phyloP scores from a whole-genome alignment of 2,329 filamentous ascomycete genomes.

The Truncatella angustata region DNA sequence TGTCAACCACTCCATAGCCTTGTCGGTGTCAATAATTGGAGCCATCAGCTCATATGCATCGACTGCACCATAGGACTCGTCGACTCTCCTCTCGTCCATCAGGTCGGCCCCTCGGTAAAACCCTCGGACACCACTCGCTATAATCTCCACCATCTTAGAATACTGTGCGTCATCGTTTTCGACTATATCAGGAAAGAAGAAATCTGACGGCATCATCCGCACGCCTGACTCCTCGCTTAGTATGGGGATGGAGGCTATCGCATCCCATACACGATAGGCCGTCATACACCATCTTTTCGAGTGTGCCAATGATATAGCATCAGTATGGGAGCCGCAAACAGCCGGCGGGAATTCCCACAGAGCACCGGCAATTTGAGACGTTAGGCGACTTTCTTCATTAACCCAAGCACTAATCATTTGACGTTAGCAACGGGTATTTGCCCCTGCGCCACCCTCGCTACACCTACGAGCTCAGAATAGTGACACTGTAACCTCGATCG shows the following conservation, averaged over 20 bases:
- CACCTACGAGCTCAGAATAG: constrained; percentile 32
- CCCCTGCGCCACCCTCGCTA: neutral
- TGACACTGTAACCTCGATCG: constrained; percentile 42
- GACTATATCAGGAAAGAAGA: constrained; percentile 35
- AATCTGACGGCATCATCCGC: constrained; percentile 35
- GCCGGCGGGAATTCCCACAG: constrained; percentile 46
- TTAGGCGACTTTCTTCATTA: constrained; percentile 34
- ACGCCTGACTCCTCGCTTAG: constrained; percentile 33
- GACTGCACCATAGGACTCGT: constrained; percentile 32
- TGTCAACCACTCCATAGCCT: constrained; percentile 40
- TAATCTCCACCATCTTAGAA: constrained; percentile 39
- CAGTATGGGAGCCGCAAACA: constrained; percentile 41
- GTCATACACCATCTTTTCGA: constrained; percentile 41
- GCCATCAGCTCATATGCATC: constrained; percentile 44
- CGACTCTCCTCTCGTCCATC: constrained; percentile 32
- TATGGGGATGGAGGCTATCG: constrained; percentile 32
- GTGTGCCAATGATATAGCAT: constrained; percentile 35
- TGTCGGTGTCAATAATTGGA: constrained; percentile 45
- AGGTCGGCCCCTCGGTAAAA: constrained; percentile 34
- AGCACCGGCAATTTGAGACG: constrained; percentile 45
- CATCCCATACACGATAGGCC: constrained; percentile 39
- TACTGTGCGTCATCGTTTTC: constrained; percentile 31
- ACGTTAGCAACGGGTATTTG: neutral
- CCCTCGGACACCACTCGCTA: constrained; percentile 34
- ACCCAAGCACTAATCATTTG: constrained; percentile 34